phyloP scores from a whole-genome alignment of 2,329 filamentous ascomycete genomes.

The Eutypa lata region DNA sequence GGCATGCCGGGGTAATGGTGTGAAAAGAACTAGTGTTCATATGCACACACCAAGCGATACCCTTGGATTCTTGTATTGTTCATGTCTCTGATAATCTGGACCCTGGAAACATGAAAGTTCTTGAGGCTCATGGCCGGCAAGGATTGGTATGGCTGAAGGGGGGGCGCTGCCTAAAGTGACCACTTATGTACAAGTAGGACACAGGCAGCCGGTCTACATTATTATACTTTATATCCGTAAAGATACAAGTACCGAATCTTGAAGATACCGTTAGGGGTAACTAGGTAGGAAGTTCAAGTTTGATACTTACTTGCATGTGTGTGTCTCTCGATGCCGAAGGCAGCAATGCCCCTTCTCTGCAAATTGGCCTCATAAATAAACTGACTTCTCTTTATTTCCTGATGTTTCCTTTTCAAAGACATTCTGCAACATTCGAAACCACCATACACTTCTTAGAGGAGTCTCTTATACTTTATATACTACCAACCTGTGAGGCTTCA shows the following conservation, averaged over 20 bases:
- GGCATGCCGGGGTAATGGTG: slow-evolving; percentile 2
- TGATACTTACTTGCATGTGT: slow-evolving; percentile 13
- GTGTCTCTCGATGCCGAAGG: slow-evolving; percentile 13
- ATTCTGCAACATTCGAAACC: background rate
- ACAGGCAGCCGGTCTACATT: slow-evolving; percentile 16
- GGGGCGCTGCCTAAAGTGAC: slow-evolving; percentile 24
- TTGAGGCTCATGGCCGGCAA: slow-evolving; percentile 23
- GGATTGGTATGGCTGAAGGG: slow-evolving; percentile 14
- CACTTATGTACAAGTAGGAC: slow-evolving; percentile 21
- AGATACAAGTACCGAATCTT: slow-evolving; percentile 12
- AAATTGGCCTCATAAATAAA: slow-evolving; percentile 20
- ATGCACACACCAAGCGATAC: background rate
- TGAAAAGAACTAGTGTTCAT: background rate
- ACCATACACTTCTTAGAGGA: background rate
- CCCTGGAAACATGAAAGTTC: slow-evolving; percentile 7
- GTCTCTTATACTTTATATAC: background rate
- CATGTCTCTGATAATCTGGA: slow-evolving; percentile 10
- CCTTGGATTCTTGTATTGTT: no score
- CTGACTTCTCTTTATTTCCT: slow-evolving; percentile 10
- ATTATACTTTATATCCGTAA: slow-evolving; percentile 11
- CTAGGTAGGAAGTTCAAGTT: slow-evolving; percentile 8
- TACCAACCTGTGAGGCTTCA: background rate
- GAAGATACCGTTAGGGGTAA: slow-evolving; percentile 9
- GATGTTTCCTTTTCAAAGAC: slow-evolving; percentile 6
- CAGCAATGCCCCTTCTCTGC: slow-evolving; percentile 16